Conservation (phyloP, 805 yeast species). For the Candida pseudoglaebosa region DNA sequence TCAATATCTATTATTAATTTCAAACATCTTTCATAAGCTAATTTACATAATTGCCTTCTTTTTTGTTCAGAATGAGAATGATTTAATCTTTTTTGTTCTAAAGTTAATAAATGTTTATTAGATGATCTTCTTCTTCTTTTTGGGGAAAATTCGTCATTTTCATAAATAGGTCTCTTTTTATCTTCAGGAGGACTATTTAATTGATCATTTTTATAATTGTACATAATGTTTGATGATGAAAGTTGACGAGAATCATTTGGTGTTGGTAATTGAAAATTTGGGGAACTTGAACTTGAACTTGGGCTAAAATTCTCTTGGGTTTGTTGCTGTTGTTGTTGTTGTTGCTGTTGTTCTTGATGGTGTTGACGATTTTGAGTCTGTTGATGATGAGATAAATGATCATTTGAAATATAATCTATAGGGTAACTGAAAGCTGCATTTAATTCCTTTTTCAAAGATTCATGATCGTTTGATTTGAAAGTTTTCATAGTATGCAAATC, state of each 20-base stretch:
- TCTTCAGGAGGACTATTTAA: slow-evolving; percentile 5
- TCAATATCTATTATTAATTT: slow-evolving; percentile 37
- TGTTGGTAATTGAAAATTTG: slow-evolving; percentile 25
- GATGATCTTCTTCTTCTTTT: slow-evolving; percentile 25
- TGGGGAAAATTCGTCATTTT: slow-evolving; percentile 7
- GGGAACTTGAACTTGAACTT: slow-evolving; percentile 1
- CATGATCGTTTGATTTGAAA: slow-evolving; percentile 9
- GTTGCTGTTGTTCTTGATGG: background rate
- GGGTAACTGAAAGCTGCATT: slow-evolving; percentile 32
- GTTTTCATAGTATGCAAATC: slow-evolving; percentile 29
- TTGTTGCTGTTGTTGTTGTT: background rate
- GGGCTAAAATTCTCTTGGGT: too few species aligned
- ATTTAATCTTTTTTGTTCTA: slow-evolving; percentile 39
- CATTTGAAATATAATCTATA: slow-evolving; percentile 1
- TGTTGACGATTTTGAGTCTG: slow-evolving; percentile 1
- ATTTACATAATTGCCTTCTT: slow-evolving; percentile 40
- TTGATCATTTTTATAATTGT: slow-evolving; percentile 4
- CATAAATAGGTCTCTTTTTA: slow-evolving; percentile 7
- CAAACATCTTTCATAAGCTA: slow-evolving; percentile 42
- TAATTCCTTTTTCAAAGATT: slow-evolving; percentile 23
- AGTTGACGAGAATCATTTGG: slow-evolving; percentile 31
- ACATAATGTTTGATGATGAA: slow-evolving; percentile 11
- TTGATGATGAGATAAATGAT: background rate
- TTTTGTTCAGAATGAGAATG: slow-evolving; percentile 42
- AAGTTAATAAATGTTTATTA: slow-evolving; percentile 32